Evolutionary conservation across 2,329 filamentous ascomycete genomes (phyloP).

Genomic region (Zymoseptoria brevis): DNA sequence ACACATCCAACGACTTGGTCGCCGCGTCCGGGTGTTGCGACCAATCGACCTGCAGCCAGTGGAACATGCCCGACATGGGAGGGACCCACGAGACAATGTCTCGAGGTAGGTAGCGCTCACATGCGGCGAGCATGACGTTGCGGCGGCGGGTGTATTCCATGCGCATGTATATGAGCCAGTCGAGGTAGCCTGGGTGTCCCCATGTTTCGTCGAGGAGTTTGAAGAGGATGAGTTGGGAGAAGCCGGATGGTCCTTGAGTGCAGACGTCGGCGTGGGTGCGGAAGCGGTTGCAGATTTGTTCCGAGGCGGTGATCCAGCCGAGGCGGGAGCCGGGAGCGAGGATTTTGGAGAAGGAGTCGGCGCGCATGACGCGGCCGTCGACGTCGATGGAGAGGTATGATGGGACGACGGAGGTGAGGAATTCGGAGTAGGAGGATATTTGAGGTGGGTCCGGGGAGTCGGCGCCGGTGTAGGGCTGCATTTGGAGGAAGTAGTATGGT

Average conservation of each 20-base stretch:
- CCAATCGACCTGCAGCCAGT: conserved; percentile 67
- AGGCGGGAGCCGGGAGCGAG: conserved; percentile 81
- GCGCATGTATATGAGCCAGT: conserved; percentile 79
- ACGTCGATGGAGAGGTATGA: conserved; percentile 75
- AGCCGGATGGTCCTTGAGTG: conserved; percentile 76
- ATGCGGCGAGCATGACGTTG: conserved; percentile 69
- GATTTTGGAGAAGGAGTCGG: conserved; percentile 93
- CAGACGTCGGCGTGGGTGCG: conserved; percentile 73
- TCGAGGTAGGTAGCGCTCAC: conserved; percentile 65
- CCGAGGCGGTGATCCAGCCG: conserved; percentile 84
- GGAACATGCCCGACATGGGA: conserved; percentile 88
- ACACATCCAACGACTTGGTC: conserved; percentile 47
- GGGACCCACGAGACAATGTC: conserved; percentile 72
- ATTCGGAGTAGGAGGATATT: conserved; percentile 59
- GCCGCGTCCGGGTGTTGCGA: conserved; percentile 55
- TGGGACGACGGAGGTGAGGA: conserved; percentile 64
- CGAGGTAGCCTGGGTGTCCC: conserved; percentile 83
- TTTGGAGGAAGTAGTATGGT: conserved; percentile 89
- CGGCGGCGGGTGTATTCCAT: conserved; percentile 72
- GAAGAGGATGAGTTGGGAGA: conserved; percentile 75
- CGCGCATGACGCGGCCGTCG: conserved; percentile 77
- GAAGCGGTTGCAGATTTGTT: conserved; percentile 77
- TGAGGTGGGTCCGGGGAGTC: conserved; percentile 45
- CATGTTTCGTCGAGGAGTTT: conserved; percentile 89
- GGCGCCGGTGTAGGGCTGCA: conserved; percentile 62